These are phyloP conservation scores for Paramecium sexaurelia DNA, from an alignment of 73 alveolate genomes.

Conservation along the genomic window DNA sequence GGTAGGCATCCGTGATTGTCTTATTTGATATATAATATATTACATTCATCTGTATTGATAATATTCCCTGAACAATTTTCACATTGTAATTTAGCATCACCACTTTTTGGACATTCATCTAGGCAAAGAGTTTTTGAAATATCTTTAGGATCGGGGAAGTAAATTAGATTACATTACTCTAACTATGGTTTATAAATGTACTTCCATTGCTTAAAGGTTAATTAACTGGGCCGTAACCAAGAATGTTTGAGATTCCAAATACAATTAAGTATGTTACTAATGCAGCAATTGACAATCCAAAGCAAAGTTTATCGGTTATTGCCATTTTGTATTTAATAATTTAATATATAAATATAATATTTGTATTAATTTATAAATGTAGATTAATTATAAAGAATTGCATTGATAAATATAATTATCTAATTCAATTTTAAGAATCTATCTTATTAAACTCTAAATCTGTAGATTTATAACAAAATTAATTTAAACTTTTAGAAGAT, in stretches of 20 bases:
- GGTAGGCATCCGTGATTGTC: neutral
- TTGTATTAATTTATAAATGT: neutral
- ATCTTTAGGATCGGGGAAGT: neutral
- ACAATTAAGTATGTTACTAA: neutral
- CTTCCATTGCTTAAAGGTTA: conserved; percentile 2
- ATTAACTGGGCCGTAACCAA: neutral
- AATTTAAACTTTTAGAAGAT: too few relatives aligned
- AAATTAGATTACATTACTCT: neutral
- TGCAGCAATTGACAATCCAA: neutral
- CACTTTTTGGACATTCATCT: neutral
- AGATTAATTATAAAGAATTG: neutral
- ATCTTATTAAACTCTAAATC: too few relatives aligned
- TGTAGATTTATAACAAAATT: neutral
- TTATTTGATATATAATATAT: neutral
- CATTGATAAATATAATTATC: too few relatives aligned
- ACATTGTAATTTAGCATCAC: neutral
- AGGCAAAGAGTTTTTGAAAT: neutral
- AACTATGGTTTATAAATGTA: neutral
- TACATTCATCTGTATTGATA: neutral
- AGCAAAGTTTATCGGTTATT: conserved; percentile 14
- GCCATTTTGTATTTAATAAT: neutral
- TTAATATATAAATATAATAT: neutral
- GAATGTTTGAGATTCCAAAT: neutral
- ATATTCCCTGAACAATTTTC: neutral
- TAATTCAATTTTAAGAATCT: too few relatives aligned